phyloP scores from a whole-genome alignment of 2,329 filamentous ascomycete genomes.

The Orbilia blumenaviensis region DNA sequence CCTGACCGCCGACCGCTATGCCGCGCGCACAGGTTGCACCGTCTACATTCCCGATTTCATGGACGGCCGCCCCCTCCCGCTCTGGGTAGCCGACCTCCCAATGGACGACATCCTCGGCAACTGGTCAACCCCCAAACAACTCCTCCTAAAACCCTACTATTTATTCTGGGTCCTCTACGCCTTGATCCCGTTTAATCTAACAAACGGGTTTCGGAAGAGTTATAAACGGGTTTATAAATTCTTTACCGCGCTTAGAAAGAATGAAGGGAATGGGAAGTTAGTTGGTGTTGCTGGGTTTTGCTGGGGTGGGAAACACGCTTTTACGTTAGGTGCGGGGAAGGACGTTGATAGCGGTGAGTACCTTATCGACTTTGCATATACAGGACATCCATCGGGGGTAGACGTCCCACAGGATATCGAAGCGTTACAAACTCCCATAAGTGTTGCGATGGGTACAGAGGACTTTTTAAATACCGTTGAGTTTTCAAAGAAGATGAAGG shows the following conservation, averaged over 20 bases:
- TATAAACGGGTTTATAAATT: slow-evolving; percentile 12
- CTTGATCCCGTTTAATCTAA: slow-evolving; percentile 1
- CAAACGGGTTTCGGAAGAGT: neutral
- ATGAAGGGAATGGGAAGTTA: slow-evolving; percentile 17
- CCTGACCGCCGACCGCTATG: slow-evolving; percentile 67
- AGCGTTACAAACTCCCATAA: slow-evolving; percentile 6
- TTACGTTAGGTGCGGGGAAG: slow-evolving; percentile 26
- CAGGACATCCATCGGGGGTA: slow-evolving; percentile 26
- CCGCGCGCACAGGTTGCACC: slow-evolving; percentile 64
- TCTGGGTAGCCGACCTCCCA: slow-evolving; percentile 9
- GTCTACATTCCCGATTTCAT: slow-evolving; percentile 70
- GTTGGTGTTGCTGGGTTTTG: slow-evolving; percentile 37
- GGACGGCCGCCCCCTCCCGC: slow-evolving; percentile 56
- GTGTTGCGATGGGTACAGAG: slow-evolving; percentile 45
- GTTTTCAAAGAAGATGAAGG: slow-evolving; percentile 22
- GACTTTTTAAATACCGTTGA: slow-evolving; percentile 26
- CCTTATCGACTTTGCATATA: slow-evolving; percentile 35
- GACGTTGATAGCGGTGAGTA: slow-evolving; percentile 1
- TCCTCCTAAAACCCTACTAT: slow-evolving; percentile 33
- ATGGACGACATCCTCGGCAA: slow-evolving; percentile 19
- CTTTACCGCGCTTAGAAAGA: slow-evolving; percentile 20
- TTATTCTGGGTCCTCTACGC: slow-evolving; percentile 4
- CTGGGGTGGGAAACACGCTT: slow-evolving; percentile 45
- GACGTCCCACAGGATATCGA: slow-evolving; percentile 21
- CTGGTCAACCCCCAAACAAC: slow-evolving; percentile 10